A percentile compares a stretch with the other conserved stretches of the same genome.
Conservation (phyloP, 106 monocot species). For the Alisma plantagoaquatica region DNA sequence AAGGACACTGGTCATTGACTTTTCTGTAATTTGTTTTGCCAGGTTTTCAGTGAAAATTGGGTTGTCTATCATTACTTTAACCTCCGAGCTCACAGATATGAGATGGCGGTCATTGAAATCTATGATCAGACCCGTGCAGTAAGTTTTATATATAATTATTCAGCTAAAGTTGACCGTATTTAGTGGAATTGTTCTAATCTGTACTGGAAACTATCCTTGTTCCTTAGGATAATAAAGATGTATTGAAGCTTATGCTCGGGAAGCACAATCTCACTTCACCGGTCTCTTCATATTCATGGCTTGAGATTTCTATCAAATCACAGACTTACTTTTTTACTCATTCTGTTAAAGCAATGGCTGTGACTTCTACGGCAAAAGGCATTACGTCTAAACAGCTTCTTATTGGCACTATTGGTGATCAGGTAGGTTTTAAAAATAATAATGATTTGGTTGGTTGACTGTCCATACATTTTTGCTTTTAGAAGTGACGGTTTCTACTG, state of each 20-base stretch:
- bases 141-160: constrained; percentile 5
- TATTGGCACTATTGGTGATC: constrained; percentile 86
- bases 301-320: constrained; percentile 69
- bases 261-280: constrained; percentile 93
- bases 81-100: constrained; percentile 94
- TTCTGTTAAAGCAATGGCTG: constrained; percentile 75
- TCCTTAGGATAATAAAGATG: constrained; percentile 81
- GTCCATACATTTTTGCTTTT: background rate
- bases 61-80: constrained; percentile 99
- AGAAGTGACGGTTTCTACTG: background rate
- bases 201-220: background rate
- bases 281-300: constrained; percentile 64
- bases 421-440: constrained; percentile 38
- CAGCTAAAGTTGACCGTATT: background rate
- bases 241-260: constrained; percentile 84
- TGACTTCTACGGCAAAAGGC: constrained; percentile 87
- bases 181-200: background rate
- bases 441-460: background rate
- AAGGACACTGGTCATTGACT: no score
- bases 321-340: constrained; percentile 96
- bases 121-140: constrained; percentile 97
- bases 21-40: no score
- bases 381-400: constrained; percentile 97
- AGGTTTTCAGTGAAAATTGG: constrained; percentile 98
- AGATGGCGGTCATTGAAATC: constrained; percentile 96